A percentile compares a stretch with the other conserved stretches of the same genome.
Conservation (phyloP, 2,329 filamentous ascomycete species). For the Fusarium devonianum region DNA sequence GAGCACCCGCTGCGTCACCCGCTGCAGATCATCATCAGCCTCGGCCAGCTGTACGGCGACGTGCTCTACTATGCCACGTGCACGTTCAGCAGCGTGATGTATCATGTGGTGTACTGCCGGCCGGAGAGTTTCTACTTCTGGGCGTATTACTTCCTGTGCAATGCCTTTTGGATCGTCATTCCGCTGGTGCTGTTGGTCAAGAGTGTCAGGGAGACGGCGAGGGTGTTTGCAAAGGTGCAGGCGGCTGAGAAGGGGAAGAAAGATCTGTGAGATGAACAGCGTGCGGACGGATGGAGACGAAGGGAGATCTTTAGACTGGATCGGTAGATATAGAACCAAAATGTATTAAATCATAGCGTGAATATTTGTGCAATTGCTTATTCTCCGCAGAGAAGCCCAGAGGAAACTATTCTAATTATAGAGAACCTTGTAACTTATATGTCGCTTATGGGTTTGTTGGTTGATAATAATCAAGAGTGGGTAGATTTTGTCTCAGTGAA, state of each 20-base stretch:
- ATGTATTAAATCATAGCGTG: too few relatives aligned
- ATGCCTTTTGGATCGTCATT: constrained; percentile 62
- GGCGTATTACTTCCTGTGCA: constrained; percentile 60
- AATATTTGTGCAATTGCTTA: too few relatives aligned
- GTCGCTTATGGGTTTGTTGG: too few relatives aligned
- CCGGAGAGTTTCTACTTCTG: constrained; percentile 62
- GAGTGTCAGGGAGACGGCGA: constrained; percentile 39
- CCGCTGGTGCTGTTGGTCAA: constrained; percentile 47
- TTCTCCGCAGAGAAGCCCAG: too few relatives aligned
- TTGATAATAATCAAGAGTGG: too few relatives aligned
- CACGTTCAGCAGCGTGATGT: constrained; percentile 51
- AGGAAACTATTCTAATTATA: too few relatives aligned
- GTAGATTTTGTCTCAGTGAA: too few relatives aligned
- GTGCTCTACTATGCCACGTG: constrained; percentile 60
- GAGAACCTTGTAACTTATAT: too few relatives aligned
- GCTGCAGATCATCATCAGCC: constrained; percentile 55
- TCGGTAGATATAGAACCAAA: too few relatives aligned
- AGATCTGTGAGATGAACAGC: constrained; percentile 27
- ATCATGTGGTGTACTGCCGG: constrained; percentile 54
- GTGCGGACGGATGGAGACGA: too few relatives aligned
- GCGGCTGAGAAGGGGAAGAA: constrained; percentile 39
- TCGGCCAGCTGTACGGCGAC: constrained; percentile 60
- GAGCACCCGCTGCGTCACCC: constrained; percentile 57
- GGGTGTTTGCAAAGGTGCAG: constrained; percentile 42
- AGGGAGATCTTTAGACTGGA: too few relatives aligned